Evolutionary conservation across 768 basidiomycete species (phyloP), one percentile per base, ranked within the genome.

Genomic region (Mycena vulgaris): DNA sequence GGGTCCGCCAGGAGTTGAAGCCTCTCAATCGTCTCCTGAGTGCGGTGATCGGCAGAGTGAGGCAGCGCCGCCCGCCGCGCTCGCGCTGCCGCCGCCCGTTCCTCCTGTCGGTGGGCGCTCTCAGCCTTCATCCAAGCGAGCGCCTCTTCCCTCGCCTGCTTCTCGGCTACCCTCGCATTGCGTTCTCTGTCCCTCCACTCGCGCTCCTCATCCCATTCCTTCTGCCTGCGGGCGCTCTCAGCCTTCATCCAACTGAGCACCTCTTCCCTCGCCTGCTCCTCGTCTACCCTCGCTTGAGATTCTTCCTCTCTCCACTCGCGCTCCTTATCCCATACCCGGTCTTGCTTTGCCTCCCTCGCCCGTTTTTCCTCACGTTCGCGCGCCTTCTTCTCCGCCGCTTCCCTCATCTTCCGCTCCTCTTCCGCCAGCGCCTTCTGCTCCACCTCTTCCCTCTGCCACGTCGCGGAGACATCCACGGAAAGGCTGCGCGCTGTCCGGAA

Each of bases 391-490:
- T 68, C 62, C 33, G 47, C 70, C 66, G 56, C 70, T 45, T 68
- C 70, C 42, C 62, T 33, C 35, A 55, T 62, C 63, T 69, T 69
- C 35, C 57, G 47, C 28, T 39, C 59, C 56, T 51, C 74, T 53
- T 69, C 71, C 31, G 49, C 71, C 33, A 23, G 42, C n/a, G 60
- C 67, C 57, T 60, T 68, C 2, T 39, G 35, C 49, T 63, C 67
- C 47, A 62, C 66, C 21, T 55, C 52, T 30, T 68, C 61, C 66
- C 49, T 67, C 37, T 60, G 63, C 73, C 75, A 75, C 25, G 68
- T 70, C 48, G 73, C 75, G 17, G 56, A 64, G 25, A 75, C 69
- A 28, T 73, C 68, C 23, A 77, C 39, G 23, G 70, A 63, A 17
- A 77, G 62, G 42, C 61, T 69, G 23, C 76, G 73, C 30, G 37